A percentile compares a stretch with the other conserved stretches of the same genome.
Evolutionary conservation across 495 filamentous ascomycete species (phyloP).

Genomic region (Penicillium angulare): DNA sequence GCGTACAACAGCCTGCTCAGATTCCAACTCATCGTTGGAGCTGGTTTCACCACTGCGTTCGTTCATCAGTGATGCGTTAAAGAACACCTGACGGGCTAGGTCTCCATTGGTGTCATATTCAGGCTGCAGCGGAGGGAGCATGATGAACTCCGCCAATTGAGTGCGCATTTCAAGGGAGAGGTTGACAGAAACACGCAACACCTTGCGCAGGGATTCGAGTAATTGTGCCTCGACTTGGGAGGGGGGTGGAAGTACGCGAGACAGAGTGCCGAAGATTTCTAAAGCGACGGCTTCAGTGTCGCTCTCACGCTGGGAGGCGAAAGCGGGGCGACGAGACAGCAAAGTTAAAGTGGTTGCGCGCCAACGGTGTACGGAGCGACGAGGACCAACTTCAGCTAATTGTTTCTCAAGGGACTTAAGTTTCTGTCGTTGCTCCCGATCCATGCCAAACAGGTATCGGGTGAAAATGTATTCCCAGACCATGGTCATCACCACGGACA

Average conservation of each 20-base stretch:
- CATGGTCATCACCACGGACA: conserved; percentile 97
- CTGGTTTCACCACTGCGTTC: conserved; percentile 71
- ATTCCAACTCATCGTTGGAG: conserved; percentile 75
- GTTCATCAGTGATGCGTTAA: conserved; percentile 91
- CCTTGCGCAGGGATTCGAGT: conserved; percentile 74
- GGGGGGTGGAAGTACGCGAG: conserved; percentile 80
- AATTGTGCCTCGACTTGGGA: conserved; percentile 70
- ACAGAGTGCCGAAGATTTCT: conserved; percentile 77
- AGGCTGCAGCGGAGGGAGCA: conserved; percentile 93
- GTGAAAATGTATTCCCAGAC: conserved; percentile 98
- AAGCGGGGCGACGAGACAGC: conserved; percentile 71
- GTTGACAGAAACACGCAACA: conserved; percentile 78
- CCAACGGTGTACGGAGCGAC: conserved; percentile 87
- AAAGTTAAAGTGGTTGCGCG: conserved; percentile 90
- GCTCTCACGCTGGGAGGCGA: conserved; percentile 69
- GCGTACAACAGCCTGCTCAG: conserved; percentile 71
- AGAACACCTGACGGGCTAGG: conserved; percentile 73
- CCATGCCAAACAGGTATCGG: conserved; percentile 96
- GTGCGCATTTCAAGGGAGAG: conserved; percentile 95
- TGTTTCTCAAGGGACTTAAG: conserved; percentile 91
- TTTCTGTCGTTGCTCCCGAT: conserved; percentile 93
- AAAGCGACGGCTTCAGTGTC: conserved; percentile 89
- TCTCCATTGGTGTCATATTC: conserved; percentile 94
- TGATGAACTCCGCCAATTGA: conserved; percentile 92
- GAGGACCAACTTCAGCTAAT: conserved; percentile 80